A percentile compares a stretch with the other conserved stretches of the same genome.
These are phyloP conservation scores for Atalantia buxifolia DNA, from an alignment of 345 rosid species.

Conservation along the genomic window DNA sequence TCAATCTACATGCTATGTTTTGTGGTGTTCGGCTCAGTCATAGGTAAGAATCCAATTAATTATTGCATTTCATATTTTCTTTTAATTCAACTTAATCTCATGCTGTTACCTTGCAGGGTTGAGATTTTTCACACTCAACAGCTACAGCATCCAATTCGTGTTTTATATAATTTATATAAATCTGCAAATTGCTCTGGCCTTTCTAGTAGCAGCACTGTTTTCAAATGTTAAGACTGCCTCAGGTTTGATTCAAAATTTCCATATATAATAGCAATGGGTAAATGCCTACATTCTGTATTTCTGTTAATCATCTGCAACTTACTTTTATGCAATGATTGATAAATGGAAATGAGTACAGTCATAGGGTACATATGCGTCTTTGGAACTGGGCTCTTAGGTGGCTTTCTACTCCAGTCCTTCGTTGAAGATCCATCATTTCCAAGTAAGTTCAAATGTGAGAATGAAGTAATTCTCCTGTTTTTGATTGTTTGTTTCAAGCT, in stretches of 20 bases:
- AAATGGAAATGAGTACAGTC: constrained; percentile 41
- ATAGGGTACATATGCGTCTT: constrained; percentile 60
- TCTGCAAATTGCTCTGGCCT: constrained; percentile 79
- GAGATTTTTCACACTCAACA: constrained; percentile 70
- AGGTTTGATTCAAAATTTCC: constrained; percentile 44
- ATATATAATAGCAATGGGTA: background rate
- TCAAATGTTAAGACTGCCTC: constrained; percentile 78
- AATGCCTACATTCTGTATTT: background rate
- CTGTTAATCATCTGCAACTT: background rate
- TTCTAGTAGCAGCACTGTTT: constrained; percentile 64
- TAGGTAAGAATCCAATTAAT: constrained; percentile 41
- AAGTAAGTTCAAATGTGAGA: constrained; percentile 45
- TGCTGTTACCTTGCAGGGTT: constrained; percentile 50
- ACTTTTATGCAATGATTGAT: constrained; percentile 10
- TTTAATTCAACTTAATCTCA: constrained; percentile 21
- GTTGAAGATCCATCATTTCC: constrained; percentile 70
- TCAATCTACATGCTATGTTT: constrained; percentile 57
- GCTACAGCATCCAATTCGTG: constrained; percentile 62
- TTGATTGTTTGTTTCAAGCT: background rate
- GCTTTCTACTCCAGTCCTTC: constrained; percentile 61
- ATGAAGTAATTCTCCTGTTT: background rate
- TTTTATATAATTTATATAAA: constrained; percentile 74
- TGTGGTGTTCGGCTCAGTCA: constrained; percentile 66
- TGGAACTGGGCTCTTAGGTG: constrained; percentile 83
- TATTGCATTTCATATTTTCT: background rate